Evolutionary conservation across 2,329 filamentous ascomycete genomes (phyloP).

Genomic region (Pleoardoris graminearum): DNA sequence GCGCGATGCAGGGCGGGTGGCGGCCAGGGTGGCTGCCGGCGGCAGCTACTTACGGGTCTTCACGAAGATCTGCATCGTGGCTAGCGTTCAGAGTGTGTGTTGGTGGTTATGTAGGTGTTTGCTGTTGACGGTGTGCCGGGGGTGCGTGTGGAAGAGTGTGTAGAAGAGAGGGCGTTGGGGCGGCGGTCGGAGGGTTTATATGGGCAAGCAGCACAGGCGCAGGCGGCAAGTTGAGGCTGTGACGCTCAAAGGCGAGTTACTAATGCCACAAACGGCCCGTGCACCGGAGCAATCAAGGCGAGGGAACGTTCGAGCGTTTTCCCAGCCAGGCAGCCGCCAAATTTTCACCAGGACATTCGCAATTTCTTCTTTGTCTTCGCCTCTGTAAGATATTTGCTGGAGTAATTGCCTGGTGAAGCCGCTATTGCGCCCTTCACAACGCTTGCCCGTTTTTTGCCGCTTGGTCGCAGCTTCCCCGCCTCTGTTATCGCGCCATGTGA

Average conservation of each 20-base stretch:
- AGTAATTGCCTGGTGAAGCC: background rate
- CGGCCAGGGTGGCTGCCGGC: conserved; percentile 15
- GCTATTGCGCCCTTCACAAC: background rate
- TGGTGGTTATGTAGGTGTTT: background rate
- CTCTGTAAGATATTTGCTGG: background rate
- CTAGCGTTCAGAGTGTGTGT: conserved; percentile 3
- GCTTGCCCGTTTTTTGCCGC: background rate
- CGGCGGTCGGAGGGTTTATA: conserved; percentile 34
- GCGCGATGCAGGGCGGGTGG: conserved; percentile 23
- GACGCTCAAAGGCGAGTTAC: conserved; percentile 31
- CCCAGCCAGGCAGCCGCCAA: conserved; percentile 17
- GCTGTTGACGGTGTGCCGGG: conserved; percentile 5
- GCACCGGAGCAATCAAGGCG: conserved; percentile 34
- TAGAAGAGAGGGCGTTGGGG: conserved; percentile 16
- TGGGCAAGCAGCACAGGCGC: conserved; percentile 23
- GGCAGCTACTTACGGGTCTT: conserved; percentile 76
- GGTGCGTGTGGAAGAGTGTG: conserved; percentile 16
- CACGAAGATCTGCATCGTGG: conserved; percentile 94
- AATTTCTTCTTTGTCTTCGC: background rate
- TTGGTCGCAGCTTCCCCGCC: conserved; percentile 20
- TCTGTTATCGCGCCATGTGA: conserved; percentile 38
- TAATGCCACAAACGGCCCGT: conserved; percentile 40
- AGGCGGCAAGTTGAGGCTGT: conserved; percentile 41
- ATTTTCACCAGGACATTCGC: background rate
- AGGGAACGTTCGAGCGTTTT: conserved; percentile 42